Percentiles rank a stretch among this genome's conserved stretches.
Evolutionary conservation across 257 asterid genomes (phyloP).

Genomic region (Euphrasia confusa): DNA sequence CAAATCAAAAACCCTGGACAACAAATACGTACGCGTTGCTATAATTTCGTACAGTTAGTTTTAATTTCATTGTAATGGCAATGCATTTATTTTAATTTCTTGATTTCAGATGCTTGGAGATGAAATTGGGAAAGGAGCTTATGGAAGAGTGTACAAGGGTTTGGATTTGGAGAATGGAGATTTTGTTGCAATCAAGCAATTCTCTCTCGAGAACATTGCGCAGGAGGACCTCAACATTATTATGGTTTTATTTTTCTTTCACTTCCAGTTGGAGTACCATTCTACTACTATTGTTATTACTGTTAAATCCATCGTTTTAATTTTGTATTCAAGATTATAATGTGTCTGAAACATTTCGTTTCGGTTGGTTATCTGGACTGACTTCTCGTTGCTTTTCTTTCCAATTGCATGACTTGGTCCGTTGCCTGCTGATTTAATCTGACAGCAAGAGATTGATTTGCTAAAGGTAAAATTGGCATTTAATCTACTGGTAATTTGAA

Average conservation of each 20-base stretch:
- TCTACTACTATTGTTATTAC: background rate
- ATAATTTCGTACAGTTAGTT: background rate
- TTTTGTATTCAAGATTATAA: no score
- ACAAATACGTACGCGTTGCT: conserved; percentile 40
- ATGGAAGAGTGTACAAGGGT: conserved; percentile 97
- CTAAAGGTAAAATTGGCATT: conserved; percentile 59
- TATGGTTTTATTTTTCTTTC: conserved; percentile 39
- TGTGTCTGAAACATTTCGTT: conserved; percentile 7
- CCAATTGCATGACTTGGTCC: conserved; percentile 13
- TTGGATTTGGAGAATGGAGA: conserved; percentile 97
- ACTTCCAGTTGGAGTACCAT: background rate
- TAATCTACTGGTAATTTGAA: conserved; percentile 6
- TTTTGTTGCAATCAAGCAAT: conserved; percentile 97
- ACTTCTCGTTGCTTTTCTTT: conserved; percentile 23
- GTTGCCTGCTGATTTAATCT: conserved; percentile 21
- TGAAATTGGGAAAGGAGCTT: conserved; percentile 98
- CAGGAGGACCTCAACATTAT: conserved; percentile 87
- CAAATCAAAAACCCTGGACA: conserved; percentile 48
- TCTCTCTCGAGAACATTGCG: conserved; percentile 87
- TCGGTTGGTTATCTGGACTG: background rate
- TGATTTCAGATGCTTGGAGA: conserved; percentile 84
- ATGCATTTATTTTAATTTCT: background rate
- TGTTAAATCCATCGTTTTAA: no score
- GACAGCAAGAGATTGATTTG: conserved; percentile 98
- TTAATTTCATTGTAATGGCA: no score